Evolutionary conservation across 179 eudicot genomes (phyloP).

Genomic region (Nepenthes alata): DNA sequence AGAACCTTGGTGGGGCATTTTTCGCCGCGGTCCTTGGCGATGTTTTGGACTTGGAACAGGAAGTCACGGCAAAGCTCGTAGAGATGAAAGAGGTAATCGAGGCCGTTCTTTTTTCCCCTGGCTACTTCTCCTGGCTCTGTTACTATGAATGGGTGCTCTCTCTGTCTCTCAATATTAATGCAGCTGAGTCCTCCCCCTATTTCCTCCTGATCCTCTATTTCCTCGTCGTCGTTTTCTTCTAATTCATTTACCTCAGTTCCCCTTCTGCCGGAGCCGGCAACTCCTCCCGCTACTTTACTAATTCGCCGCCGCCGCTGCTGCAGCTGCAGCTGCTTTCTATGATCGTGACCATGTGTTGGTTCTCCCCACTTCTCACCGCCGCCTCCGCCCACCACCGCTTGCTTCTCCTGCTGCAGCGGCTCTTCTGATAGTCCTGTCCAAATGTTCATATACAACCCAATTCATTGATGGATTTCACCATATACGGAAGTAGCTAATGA

Average conservation of each 20-base stretch:
- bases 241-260: constrained; percentile 31
- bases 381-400: constrained; percentile 63
- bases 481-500: too few species aligned
- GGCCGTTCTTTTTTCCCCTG: constrained; percentile 95
- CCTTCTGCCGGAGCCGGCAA: constrained; percentile 6
- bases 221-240: constrained; percentile 22
- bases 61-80: constrained; percentile 93
- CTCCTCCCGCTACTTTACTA: constrained; percentile 15
- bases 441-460: neutral
- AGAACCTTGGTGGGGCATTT: constrained; percentile 94
- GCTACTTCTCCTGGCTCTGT: constrained; percentile 99
- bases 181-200: constrained; percentile 16
- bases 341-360: constrained; percentile 6
- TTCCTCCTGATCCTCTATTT: neutral
- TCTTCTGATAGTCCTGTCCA: constrained; percentile 69
- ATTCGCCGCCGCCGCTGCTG: constrained; percentile 21
- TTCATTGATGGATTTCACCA: too few species aligned
- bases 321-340: constrained; percentile 25
- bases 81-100: constrained; percentile 84
- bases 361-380: constrained; percentile 47
- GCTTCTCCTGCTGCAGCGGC: constrained; percentile 60
- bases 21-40: constrained; percentile 92
- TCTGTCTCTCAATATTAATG: constrained; percentile 45
- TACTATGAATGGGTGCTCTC: constrained; percentile 94
- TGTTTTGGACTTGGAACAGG: constrained; percentile 71